Evolutionary conservation across 2,329 filamentous ascomycete genomes (phyloP).

Genomic region (Fusarium buxicola): DNA sequence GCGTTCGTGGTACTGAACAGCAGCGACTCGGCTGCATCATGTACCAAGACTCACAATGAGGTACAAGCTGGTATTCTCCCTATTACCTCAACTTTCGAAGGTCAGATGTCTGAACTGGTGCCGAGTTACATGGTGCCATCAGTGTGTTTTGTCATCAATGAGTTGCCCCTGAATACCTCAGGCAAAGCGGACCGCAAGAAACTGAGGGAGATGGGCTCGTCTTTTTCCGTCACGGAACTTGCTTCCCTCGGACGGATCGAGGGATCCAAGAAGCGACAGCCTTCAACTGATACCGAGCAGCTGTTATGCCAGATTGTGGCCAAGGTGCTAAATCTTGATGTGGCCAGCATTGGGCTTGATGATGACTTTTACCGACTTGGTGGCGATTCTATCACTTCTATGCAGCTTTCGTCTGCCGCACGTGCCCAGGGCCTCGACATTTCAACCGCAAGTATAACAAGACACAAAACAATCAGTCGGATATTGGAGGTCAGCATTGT

Average conservation of each 20-base stretch:
- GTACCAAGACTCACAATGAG: slow-evolving; percentile 1
- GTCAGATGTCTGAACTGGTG: slow-evolving; percentile 2
- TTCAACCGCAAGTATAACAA: slow-evolving; percentile 2
- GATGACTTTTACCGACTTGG: slow-evolving; percentile 17
- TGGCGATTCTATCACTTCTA: slow-evolving; percentile 22
- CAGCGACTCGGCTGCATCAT: background rate
- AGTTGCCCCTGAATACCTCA: slow-evolving; percentile 7
- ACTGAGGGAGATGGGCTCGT: slow-evolving; percentile 8
- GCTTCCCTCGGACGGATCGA: background rate
- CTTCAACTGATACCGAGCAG: slow-evolving; percentile 5
- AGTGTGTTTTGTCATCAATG: slow-evolving; percentile 8
- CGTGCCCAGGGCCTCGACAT: slow-evolving; percentile 8
- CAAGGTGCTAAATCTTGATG: slow-evolving; percentile 4
- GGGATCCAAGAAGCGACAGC: background rate
- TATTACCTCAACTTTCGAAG: background rate
- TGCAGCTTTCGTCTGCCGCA: slow-evolving; percentile 23
- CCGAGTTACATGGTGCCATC: slow-evolving; percentile 20
- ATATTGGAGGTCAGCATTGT: slow-evolving; percentile 6
- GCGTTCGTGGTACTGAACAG: slow-evolving; percentile 8
- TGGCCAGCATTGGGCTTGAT: slow-evolving; percentile 6
- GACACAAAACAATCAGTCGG: slow-evolving; percentile 10
- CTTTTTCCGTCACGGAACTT: slow-evolving; percentile 11
- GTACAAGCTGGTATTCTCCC: slow-evolving; percentile 1
- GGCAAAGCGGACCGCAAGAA: slow-evolving; percentile 18
- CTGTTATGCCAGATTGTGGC: slow-evolving; percentile 3